Base-by-base conservation (phyloP, 176 grass and related monocot genomes). In the Zoysia pacifica region DNA sequence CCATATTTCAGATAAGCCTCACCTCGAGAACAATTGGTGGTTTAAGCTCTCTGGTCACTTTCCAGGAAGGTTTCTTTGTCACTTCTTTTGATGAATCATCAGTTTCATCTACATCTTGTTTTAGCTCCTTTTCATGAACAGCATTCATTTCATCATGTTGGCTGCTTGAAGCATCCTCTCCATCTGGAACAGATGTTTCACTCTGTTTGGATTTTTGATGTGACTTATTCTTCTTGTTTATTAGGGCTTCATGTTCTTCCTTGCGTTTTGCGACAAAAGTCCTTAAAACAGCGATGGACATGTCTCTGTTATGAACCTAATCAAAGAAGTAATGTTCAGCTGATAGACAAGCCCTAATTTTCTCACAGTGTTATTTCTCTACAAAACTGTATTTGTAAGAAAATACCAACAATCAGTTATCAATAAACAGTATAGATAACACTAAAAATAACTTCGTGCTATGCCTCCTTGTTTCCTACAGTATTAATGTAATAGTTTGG, bases 251-350 rank as follows among this genome's bases (percentile, higher is more conserved):
- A 69, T 95, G 86, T 65, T 95, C 96, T 90, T 99, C 93, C 75
- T 95, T 93, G 13, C 86, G 86, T 69, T 93, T 99, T 48, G 59
- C 47, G 67, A 99, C 84, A 69, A 89, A 99, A 61, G 88, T 86
- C 84, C 96, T 93, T 81, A 99, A 82, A 79, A 99, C 79, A 69
- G 92, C 92, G 86, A 99, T 89, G 54, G 93, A 99, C 88, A 99
- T 99, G 48, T 99, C 96, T 85, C 96, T 89, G 58, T 99, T 99
- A 85, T 99, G 87, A 51, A 99, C 90, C 96, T 99, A 91, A 84
- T 74, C 36, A 86, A 87, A 72, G 28, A 52, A 74, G 47, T 38
- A 65, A 75, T 62, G 5, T 70, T 65, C 13, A 87, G 53, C 28
- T 28, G 28, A 28, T 13, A 60, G 18, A 28, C 9, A 19, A 28